These are phyloP conservation scores for Moesziomyces aphidis DNA, from an alignment of 1,284 basidiomycete genomes.

Conservation along the genomic window DNA sequence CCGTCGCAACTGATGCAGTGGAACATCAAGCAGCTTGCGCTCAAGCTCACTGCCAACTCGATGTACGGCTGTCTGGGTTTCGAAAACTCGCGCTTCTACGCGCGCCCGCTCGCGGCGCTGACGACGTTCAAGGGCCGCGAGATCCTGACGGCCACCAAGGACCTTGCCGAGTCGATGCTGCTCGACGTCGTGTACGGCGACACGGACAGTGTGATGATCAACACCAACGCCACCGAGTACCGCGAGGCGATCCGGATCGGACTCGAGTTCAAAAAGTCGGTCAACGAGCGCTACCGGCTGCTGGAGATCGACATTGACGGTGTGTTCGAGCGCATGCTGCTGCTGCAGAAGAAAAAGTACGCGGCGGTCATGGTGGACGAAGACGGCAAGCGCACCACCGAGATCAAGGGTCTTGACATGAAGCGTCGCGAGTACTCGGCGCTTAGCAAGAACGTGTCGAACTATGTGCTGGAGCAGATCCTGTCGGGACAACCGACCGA, in stretches of 20 bases:
- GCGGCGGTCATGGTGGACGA: conserved; percentile 82
- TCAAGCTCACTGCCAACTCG: conserved; percentile 98
- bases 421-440: conserved; percentile 95
- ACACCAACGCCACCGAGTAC: conserved; percentile 90
- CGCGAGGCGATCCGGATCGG: conserved; percentile 91
- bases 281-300: conserved; percentile 94
- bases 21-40: conserved; percentile 93
- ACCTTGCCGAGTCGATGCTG: conserved; percentile 88
- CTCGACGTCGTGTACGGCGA: conserved; percentile 98
- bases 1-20: conserved; percentile 87
- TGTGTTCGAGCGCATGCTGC: conserved; percentile 89
- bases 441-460: conserved; percentile 88
- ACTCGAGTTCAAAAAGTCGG: conserved; percentile 89
- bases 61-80: conserved; percentile 99
- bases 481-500: conserved; percentile 92
- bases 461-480: conserved; percentile 78
- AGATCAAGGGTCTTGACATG: conserved; percentile 99
- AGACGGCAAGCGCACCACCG: conserved; percentile 68
- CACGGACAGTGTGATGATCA: conserved; percentile 98
- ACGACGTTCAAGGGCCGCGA: conserved; percentile 99
- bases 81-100: conserved; percentile 95
- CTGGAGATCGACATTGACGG: conserved; percentile 97
- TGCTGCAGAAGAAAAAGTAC: conserved; percentile 99
- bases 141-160: conserved; percentile 91
- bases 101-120: conserved; percentile 92